These are phyloP conservation scores for Euphrasia confusa DNA, from an alignment of 257 asterid species.

Conservation along the genomic window DNA sequence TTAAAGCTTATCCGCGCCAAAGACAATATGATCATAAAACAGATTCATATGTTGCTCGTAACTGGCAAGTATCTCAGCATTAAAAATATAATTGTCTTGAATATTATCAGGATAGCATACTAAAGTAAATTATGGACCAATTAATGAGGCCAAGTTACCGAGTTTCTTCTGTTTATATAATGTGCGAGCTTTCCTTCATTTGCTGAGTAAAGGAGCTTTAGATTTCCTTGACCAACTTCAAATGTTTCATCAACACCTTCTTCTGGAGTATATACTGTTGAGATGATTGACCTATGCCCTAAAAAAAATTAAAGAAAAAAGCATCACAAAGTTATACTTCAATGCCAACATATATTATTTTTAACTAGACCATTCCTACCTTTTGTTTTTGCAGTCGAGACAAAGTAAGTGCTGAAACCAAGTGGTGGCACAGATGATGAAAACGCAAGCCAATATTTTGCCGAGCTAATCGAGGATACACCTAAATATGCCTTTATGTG, in stretches of 20 bases:
- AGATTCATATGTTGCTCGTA: constrained; percentile 9
- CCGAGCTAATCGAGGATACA: constrained; percentile 40
- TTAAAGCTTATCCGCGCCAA: constrained; percentile 1
- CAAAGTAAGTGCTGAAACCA: constrained; percentile 69
- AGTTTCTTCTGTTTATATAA: constrained; percentile 48
- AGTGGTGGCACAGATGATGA: constrained; percentile 65
- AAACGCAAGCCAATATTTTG: constrained; percentile 62
- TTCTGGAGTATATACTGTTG: constrained; percentile 38
- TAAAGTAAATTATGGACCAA: constrained; percentile 13
- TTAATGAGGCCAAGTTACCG: constrained; percentile 32
- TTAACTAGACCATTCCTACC: constrained; percentile 34
- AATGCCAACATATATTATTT: constrained; percentile 12
- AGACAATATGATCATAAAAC: constrained; percentile 19
- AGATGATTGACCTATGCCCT: constrained; percentile 38
- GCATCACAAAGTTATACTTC: constrained; percentile 17
- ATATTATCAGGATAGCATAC: constrained; percentile 9
- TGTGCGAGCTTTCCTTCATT: constrained; percentile 50
- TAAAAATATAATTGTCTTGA: neutral
- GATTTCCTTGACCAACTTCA: constrained; percentile 78
- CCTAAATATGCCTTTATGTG: constrained; percentile 54
- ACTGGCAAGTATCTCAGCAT: constrained; percentile 11
- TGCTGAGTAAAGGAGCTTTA: constrained; percentile 50
- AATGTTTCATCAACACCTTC: constrained; percentile 32
- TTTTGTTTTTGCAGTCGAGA: constrained; percentile 38
- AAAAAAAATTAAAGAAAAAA: constrained; percentile 20